A percentile compares a stretch with the other conserved stretches of the same genome.
These are phyloP conservation scores for Mycogone perniciosa DNA, from an alignment of 2,329 filamentous ascomycete species.

Conservation along the genomic window DNA sequence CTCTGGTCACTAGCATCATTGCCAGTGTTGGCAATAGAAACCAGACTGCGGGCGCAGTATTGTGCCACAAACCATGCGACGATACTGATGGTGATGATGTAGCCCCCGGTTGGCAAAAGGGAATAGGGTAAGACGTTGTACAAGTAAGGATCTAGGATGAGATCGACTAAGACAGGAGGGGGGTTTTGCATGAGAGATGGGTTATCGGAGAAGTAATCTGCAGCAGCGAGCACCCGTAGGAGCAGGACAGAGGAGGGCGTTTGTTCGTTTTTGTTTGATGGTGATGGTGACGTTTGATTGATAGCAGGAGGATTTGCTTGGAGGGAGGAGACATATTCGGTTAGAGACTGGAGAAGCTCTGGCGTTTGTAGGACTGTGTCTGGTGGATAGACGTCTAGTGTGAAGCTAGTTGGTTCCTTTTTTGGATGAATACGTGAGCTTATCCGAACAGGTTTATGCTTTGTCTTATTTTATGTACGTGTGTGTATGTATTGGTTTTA, in stretches of 20 bases:
- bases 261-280: not conserved
- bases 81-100: conserved; percentile 57
- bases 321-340: conserved; percentile 50
- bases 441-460: not conserved
- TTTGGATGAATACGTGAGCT: not conserved
- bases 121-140: conserved; percentile 74
- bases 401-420: conserved; percentile 82
- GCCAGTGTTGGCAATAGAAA: conserved; percentile 19
- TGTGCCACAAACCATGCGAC: conserved; percentile 39
- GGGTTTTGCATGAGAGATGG: conserved; percentile 66
- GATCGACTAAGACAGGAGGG: conserved; percentile 68
- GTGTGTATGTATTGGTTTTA: not conserved
- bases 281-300: not conserved
- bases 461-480: not conserved
- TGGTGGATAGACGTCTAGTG: conserved; percentile 58
- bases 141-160: conserved; percentile 81
- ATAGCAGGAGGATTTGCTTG: conserved; percentile 23
- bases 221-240: conserved; percentile 66
- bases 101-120: conserved; percentile 63
- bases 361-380: conserved; percentile 55
- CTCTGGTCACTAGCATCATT: conserved; percentile 16
- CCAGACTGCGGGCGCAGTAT: conserved; percentile 24
- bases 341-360: conserved; percentile 58
- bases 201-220: conserved; percentile 79
- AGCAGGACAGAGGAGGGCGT: conserved; percentile 52